Evolutionary conservation across 1,284 basidiomycete genomes (phyloP).

Genomic region (Trametes hirsuta): DNA sequence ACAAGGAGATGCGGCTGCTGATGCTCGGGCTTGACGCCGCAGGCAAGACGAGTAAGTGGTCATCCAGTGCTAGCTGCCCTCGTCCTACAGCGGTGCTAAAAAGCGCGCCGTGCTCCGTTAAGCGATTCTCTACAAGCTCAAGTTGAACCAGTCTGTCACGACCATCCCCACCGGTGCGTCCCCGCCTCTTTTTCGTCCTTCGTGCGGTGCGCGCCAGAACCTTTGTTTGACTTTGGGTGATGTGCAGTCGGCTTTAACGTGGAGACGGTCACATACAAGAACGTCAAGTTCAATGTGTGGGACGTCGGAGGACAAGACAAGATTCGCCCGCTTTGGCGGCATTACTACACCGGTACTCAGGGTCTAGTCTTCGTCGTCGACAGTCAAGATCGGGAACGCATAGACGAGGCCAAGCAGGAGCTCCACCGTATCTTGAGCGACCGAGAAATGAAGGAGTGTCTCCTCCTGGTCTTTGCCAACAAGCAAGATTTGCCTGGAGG

Average conservation of each 20-base stretch:
- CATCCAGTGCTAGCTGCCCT: background rate
- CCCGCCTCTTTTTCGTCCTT: background rate
- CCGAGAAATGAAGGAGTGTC: constrained; percentile 97
- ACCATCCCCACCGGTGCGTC: constrained; percentile 94
- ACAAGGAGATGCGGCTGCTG: constrained; percentile 97
- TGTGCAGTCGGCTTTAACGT: constrained; percentile 94
- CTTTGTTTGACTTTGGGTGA: constrained; percentile 8
- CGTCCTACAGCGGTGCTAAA: constrained; percentile 11
- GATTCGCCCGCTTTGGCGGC: constrained; percentile 97
- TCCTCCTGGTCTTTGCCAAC: constrained; percentile 97
- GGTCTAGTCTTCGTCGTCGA: constrained; percentile 97
- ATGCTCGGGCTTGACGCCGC: constrained; percentile 96
- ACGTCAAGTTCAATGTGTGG: constrained; percentile 99
- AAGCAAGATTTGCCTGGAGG: constrained; percentile 99
- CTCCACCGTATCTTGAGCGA: constrained; percentile 96
- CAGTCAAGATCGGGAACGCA: constrained; percentile 89
- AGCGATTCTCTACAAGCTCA: constrained; percentile 99
- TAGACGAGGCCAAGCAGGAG: constrained; percentile 97
- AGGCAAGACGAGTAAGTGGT: constrained; percentile 87
- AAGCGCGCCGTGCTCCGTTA: constrained; percentile 15
- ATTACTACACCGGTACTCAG: constrained; percentile 99
- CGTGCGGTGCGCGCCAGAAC: background rate
- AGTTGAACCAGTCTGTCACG: constrained; percentile 98
- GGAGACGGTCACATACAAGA: constrained; percentile 99
- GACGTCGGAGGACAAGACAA: constrained; percentile 99